phyloP scores from a whole-genome alignment of 2,329 filamentous ascomycete species.

The Botrytis hyacinthi region DNA sequence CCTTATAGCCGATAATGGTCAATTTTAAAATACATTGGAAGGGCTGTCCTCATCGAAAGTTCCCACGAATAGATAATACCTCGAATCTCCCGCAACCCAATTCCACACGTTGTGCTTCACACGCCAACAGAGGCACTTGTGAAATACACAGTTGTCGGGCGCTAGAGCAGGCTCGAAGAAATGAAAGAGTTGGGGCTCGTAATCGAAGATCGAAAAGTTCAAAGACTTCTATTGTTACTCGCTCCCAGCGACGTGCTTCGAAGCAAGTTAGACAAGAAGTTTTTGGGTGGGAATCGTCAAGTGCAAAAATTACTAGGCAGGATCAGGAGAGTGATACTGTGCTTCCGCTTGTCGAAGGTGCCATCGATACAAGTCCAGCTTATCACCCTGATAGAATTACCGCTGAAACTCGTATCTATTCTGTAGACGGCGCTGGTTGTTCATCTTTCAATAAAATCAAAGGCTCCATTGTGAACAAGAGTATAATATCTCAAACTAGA shows the following conservation, averaged over 20 bases:
- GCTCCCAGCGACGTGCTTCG: constrained; percentile 26
- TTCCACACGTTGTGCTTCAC: constrained; percentile 1
- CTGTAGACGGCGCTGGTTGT: constrained; percentile 28
- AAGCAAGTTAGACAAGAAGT: constrained; percentile 27
- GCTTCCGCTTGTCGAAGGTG: not conserved
- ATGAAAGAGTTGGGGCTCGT: constrained; percentile 24
- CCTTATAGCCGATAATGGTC: constrained; percentile 30
- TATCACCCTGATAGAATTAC: not conserved
- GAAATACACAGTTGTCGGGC: constrained; percentile 20
- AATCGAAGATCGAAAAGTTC: constrained; percentile 23
- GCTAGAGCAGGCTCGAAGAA: constrained; percentile 26
- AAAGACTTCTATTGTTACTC: constrained; percentile 17
- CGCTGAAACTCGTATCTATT: constrained; percentile 2
- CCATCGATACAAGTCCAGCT: not conserved
- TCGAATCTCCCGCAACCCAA: constrained; percentile 23
- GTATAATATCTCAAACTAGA: not conserved
- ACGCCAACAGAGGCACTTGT: constrained; percentile 23
- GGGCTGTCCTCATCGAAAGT: constrained; percentile 33
- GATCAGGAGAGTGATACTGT: not conserved
- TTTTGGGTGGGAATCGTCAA: constrained; percentile 29
- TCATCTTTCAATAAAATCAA: constrained; percentile 23
- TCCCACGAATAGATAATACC: constrained; percentile 32
- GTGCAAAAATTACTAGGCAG: not conserved
- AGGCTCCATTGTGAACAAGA: constrained; percentile 9
- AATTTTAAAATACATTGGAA: constrained; percentile 35